Evolutionary conservation across 2,329 filamentous ascomycete species (phyloP), one percentile per base, ranked within the genome.

Genomic region (Beauveria pseudobassiana): DNA sequence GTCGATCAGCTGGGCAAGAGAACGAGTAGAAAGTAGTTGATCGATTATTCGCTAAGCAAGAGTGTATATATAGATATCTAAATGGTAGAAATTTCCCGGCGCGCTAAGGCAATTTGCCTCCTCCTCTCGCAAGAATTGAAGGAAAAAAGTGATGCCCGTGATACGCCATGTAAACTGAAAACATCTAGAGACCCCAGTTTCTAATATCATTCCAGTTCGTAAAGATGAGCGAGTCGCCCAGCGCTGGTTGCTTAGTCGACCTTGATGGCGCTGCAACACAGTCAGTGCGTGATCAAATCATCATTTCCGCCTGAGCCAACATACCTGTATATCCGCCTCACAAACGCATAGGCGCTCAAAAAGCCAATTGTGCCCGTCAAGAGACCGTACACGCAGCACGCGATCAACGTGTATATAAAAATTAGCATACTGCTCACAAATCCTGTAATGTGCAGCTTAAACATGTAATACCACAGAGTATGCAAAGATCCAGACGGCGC

Each of bases 401-500:
- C 90, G 68, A 96, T 82, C 70, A 90, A 87, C 72, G 87, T 91
- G 73, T 96, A 96, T 67, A 84, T 86, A 74, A 96, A 96, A 77
- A 96, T 96, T 40, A 96, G 80, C 71, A 96, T 73, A 53, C 87
- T 86, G 69, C 88, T 91, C 50, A 92, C 83, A 66, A 93, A 88
- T 5, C 91, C 91, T 6, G 85, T 83, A 65, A 96, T 90, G 73
- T 93, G 88, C 61, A 96, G 80, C 73, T 90, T 91, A 66, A 85
- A 86, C 67, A 86, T 82, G 75, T 91, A 96, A 77, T 93, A 96
- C 87, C 90, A 96, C 78, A 72, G 89, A 90, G 76, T 95, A 96
- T 43, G 84, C 72, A 71, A 93, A 95, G 43, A 96, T 84, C 90
- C 91, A 96, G 63, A 91, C 73, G 7, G 88, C 84, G 67, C 87